phyloP scores from a whole-genome alignment of 1,284 basidiomycete genomes.

The Rhodotorula sp. region DNA sequence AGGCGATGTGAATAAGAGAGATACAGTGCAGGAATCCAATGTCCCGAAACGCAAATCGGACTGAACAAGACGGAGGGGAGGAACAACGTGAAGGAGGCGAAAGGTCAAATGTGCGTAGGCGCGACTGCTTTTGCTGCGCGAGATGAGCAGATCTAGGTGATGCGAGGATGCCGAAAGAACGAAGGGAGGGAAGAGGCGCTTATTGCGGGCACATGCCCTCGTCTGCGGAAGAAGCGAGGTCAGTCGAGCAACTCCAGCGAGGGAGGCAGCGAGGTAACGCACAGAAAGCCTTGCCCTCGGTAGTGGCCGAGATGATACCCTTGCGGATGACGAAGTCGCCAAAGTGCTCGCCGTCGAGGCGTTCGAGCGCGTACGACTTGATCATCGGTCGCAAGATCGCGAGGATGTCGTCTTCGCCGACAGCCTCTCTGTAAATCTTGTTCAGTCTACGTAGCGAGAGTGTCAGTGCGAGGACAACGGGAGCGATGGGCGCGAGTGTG shows the following conservation, averaged over 20 bases:
- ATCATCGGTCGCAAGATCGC: constrained; percentile 88
- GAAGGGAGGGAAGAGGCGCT: not conserved
- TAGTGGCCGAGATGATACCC: constrained; percentile 39
- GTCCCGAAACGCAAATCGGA: too few relatives aligned
- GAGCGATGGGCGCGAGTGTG: constrained; percentile 51
- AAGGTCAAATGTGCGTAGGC: too few relatives aligned
- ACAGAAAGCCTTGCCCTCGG: constrained; percentile 11
- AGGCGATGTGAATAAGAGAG: too few relatives aligned
- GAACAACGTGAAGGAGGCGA: too few relatives aligned
- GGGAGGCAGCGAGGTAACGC: not conserved
- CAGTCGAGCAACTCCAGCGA: not conserved
- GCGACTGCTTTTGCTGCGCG: too few relatives aligned
- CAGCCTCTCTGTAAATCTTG: constrained; percentile 64
- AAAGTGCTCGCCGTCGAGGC: constrained; percentile 85
- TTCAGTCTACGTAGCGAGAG: constrained; percentile 18
- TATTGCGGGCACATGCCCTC: constrained; percentile 34
- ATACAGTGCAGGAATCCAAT: too few relatives aligned
- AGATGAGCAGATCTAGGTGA: not conserved
- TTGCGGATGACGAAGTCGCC: constrained; percentile 84
- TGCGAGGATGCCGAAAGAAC: not conserved
- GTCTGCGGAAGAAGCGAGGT: constrained; percentile 27
- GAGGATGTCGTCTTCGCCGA: constrained; percentile 90
- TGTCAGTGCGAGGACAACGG: not conserved
- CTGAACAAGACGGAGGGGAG: too few relatives aligned
- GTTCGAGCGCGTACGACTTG: constrained; percentile 84